Evolutionary conservation across 202 grass and related monocot genomes (phyloP).

Genomic region (Carex sylvatica): DNA sequence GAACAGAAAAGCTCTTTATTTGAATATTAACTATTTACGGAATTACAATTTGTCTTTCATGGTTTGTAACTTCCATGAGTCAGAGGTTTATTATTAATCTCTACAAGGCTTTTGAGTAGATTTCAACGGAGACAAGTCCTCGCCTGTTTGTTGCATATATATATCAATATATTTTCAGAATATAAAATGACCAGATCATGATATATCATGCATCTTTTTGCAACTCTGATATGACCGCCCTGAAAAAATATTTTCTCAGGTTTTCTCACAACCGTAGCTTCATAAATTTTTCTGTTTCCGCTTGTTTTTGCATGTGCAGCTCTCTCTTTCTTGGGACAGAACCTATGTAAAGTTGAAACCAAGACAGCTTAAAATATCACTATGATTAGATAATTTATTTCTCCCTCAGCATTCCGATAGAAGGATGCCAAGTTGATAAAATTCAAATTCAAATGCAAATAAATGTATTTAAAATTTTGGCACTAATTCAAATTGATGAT

Average conservation of each 20-base stretch:
- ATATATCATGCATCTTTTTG: conserved; percentile 16
- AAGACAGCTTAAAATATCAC: not conserved
- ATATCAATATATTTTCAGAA: conserved; percentile 8
- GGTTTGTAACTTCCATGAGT: conserved; percentile 5
- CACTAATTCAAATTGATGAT: not conserved
- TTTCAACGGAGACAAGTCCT: not conserved
- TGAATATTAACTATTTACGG: not conserved
- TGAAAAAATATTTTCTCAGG: not conserved
- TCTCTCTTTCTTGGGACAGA: conserved; percentile 15
- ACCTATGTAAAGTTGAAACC: conserved; percentile 8
- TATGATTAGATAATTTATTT: not conserved
- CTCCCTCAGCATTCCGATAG: not conserved
- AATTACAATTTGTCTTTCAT: conserved; percentile 14
- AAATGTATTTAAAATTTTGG: not conserved
- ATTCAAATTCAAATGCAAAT: not conserved
- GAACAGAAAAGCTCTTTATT: conserved; percentile 1
- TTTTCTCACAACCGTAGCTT: not conserved
- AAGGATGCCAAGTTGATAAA: not conserved
- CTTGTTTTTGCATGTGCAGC: conserved; percentile 17
- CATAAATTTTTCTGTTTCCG: not conserved
- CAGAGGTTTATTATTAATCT: conserved; percentile 10
- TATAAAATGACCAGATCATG: conserved; percentile 10
- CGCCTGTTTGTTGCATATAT: conserved; percentile 3
- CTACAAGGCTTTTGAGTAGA: conserved; percentile 1
- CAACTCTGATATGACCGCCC: not conserved